Evolutionary conservation across 148 eudicot species (phyloP), one percentile per base, ranked within the genome.

Genomic region (Polygonum aviculare): DNA sequence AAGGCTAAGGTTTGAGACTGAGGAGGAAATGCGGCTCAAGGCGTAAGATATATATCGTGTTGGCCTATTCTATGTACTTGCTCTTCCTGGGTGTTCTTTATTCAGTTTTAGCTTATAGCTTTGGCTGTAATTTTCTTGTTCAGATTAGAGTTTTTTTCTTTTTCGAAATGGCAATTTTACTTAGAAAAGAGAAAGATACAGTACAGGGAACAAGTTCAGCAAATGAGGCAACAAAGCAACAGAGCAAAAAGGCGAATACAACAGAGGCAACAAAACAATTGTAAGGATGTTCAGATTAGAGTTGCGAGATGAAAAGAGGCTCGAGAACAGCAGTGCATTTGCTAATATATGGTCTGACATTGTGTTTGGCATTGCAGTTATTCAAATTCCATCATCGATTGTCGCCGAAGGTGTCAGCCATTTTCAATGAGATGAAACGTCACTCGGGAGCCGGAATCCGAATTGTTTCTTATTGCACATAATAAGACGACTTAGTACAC

Each of bases 281-380:
- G n/a, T n/a, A n/a, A n/a, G n/a, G n/a, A n/a, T n/a, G n/a, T n/a
- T n/a, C n/a, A 96, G 99, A 85, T 82, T 96, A 80, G 95, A 91
- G 86, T 78, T 96, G 80, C 88, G 88, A 38, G 98, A 93, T 57
- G 90, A 93, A 83, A 83, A 86, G 90, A 89, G 99, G 77, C 76
- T 96, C 75, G 83, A 79, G 74, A 96, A 96, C 75, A 91, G 99
- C 60, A 93, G 76, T 48, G 94, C 99, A 77, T 96, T 93, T 87
- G 98, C 98, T 76, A 93, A 93, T 83, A 90, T 96, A 69, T 96
- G 87, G 90, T 96, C 99, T 36, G 99, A 96, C 83, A 78, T 87
- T 81, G 86, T 88, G 55, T 96, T 91, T 82, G 99, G 99, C 54
- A 59, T 90, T 78, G 78, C 93, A 95, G 99, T 10, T 95, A 84